A percentile compares a stretch with the other conserved stretches of the same genome.
Evolutionary conservation across 495 filamentous ascomycete genomes (phyloP).

Genomic region (Copromyces sp.): DNA sequence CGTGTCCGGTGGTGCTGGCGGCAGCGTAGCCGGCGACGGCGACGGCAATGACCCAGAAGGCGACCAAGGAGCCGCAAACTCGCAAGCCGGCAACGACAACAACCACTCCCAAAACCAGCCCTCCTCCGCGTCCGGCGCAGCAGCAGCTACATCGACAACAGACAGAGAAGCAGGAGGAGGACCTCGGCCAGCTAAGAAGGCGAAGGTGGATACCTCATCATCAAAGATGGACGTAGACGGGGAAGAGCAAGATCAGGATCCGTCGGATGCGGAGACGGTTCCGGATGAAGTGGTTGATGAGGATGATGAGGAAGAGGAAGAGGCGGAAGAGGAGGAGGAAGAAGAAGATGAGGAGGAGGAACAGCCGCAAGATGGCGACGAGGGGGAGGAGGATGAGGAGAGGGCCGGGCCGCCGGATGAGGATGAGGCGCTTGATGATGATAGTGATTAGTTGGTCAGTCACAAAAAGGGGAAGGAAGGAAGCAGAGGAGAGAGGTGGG

Average conservation of each 20-base stretch:
- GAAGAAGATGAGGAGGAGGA: conserved; percentile 36
- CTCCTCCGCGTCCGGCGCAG: background rate
- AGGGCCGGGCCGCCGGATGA: conserved; percentile 40
- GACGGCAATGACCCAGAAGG: conserved; percentile 5
- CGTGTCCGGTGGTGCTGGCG: conserved; percentile 2
- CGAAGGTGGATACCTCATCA: conserved; percentile 27
- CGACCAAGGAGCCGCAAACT: background rate
- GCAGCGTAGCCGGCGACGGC: background rate
- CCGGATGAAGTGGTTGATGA: conserved; percentile 44
- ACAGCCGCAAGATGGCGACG: conserved; percentile 35
- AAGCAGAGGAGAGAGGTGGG: background rate
- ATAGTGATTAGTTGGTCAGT: conserved; percentile 35
- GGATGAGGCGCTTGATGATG: conserved; percentile 56
- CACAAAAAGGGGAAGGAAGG: background rate
- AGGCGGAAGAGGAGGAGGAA: conserved; percentile 35
- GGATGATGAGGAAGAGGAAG: conserved; percentile 45
- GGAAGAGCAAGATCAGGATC: conserved; percentile 7
- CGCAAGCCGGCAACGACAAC: conserved; percentile 1
- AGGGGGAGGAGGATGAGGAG: conserved; percentile 30
- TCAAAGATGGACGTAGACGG: conserved; percentile 31
- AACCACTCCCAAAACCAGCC: background rate
- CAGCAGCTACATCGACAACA: background rate
- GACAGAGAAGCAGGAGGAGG: background rate
- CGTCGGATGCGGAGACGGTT: conserved; percentile 41
- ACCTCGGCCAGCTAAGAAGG: conserved; percentile 30